phyloP scores from a whole-genome alignment of 78 protist genomes.

The Goniomonas avonlea region DNA sequence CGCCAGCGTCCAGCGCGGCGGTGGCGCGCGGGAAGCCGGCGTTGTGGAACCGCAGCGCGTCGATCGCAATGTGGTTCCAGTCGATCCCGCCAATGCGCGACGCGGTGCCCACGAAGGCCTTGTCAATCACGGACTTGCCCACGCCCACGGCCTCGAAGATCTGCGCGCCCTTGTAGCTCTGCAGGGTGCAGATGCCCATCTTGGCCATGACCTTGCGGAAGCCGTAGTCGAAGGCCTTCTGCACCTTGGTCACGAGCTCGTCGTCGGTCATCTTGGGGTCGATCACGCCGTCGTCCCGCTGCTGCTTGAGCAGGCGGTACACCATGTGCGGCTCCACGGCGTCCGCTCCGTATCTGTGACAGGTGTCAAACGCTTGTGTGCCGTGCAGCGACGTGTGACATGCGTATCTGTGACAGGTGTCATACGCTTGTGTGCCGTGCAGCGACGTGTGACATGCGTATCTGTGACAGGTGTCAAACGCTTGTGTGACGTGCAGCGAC shows the following conservation, averaged over 20 bases:
- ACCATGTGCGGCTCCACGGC: conserved; percentile 74
- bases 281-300: conserved; percentile 3
- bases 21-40: conserved; percentile 1
- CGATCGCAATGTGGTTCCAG: background rate
- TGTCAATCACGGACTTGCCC: conserved; percentile 41
- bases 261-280: background rate
- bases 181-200: conserved; percentile 81
- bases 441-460: no score
- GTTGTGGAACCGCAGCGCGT: background rate
- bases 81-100: conserved; percentile 59
- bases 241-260: conserved; percentile 24
- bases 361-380: no score
- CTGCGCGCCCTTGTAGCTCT: conserved; percentile 79
- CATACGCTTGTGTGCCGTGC: no score
- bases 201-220: conserved; percentile 69
- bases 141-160: conserved; percentile 84
- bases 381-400: no score
- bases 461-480: no score
- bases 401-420: no score
- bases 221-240: conserved; percentile 55
- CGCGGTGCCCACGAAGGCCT: conserved; percentile 60
- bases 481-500: no score
- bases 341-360: conserved; percentile 79
- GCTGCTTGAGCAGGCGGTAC: conserved; percentile 20
- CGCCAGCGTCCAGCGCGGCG: no score